Base-by-base conservation (phyloP, 805 yeast species). In the Hagleromyces aurorensis region DNA sequence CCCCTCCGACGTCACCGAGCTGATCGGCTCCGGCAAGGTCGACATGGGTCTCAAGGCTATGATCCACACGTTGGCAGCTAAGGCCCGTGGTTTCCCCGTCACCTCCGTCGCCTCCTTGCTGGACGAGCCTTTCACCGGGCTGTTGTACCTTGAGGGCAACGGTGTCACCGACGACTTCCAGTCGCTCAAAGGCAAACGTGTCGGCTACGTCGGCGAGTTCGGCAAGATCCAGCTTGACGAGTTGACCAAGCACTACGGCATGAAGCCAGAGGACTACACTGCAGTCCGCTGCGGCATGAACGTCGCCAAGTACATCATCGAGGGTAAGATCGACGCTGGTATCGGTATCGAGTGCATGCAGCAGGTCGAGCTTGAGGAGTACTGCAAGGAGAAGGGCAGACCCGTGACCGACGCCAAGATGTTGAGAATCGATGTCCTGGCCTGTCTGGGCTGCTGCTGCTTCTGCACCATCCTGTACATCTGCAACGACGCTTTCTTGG, bases 261-360 rank as follows among this genome's bases (percentile, higher is more conserved):
- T 70, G 74, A 60, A 64, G 13, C 75, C 75, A 9, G 53, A 55
- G 19, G 76, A 70, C 45, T 70, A 70, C 51, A 67, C 73, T 25
- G 73, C 76, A 7, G 71, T 70, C 32, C 61, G 75, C 51, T 68
- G 74, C 40, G 76, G 76, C 33, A 70, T 70, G 76, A 70, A 70
- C 43, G 75, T 70, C 25, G 72, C 75, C 36, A 69, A 67, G 45
- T 63, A 62, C 41, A 70, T 70, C 41, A 65, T 70, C 30, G 72
- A 69, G 30, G 75, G 75, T 20, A 61, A 63, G 40, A 68, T 70
- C 31, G 72, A 70, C 47, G 75, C 74, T 34, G 76, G 76, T 30
- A 64, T 70, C 44, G 76, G 76, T 43, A 67, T 70, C 33, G 76
- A 70, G 47, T 70, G 74, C 52, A 67, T 70, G 49, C 76, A 70